phyloP scores from a whole-genome alignment of 345 rosid genomes.

The Aquilaria yunnanensis region DNA sequence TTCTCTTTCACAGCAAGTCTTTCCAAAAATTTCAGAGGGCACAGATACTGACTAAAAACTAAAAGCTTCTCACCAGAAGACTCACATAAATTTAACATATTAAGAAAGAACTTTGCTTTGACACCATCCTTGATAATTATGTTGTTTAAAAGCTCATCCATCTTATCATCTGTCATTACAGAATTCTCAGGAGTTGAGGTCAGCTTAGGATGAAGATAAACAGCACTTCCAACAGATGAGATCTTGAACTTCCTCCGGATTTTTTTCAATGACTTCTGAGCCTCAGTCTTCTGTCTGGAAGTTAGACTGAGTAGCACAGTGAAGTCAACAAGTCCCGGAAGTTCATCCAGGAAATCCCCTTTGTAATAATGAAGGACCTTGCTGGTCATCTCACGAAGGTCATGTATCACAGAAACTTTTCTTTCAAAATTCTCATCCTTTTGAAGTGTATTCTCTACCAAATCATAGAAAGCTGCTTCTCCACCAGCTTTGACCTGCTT shows the following conservation, averaged over 20 bases:
- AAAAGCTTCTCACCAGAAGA: constrained; percentile 62
- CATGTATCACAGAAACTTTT: constrained; percentile 59
- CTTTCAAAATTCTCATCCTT: constrained; percentile 41
- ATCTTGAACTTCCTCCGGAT: constrained; percentile 51
- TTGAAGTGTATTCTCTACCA: constrained; percentile 68
- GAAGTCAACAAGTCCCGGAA: constrained; percentile 78
- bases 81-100: constrained; percentile 55
- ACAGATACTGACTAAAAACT: constrained; percentile 81
- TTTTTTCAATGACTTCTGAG: constrained; percentile 30
- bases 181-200: constrained; percentile 27
- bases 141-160: constrained; percentile 47
- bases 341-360: constrained; percentile 83
- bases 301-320: constrained; percentile 68
- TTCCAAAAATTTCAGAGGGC: constrained; percentile 66
- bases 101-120: constrained; percentile 76
- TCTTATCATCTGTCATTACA: constrained; percentile 30
- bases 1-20: constrained; percentile 38
- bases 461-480: constrained; percentile 45
- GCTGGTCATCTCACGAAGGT: constrained; percentile 82
- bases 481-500: constrained; percentile 39
- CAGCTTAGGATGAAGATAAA: constrained; percentile 65
- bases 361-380: constrained; percentile 81
- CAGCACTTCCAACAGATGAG: constrained; percentile 55
- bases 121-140: constrained; percentile 61
- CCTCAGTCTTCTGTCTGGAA: constrained; percentile 46